A percentile compares a stretch with the other conserved stretches of the same genome.
Conservation (phyloP, 2,329 filamentous ascomycete genomes). For the Sarocladium kiliense region DNA sequence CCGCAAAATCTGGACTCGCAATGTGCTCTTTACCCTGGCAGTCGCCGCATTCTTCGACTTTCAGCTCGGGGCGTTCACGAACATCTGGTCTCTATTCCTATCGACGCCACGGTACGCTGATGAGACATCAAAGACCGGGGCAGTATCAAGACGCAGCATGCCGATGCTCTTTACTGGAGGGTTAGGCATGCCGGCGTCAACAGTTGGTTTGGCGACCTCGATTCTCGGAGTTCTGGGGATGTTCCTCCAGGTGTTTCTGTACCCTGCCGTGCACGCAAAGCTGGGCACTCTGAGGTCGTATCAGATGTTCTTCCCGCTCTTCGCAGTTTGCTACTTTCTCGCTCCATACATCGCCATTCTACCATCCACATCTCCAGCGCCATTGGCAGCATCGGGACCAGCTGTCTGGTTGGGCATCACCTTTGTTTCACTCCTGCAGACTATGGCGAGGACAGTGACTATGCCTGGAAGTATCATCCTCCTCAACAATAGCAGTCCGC, state of each 20-base stretch:
- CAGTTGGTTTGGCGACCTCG: constrained; percentile 64
- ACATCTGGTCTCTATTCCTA: constrained; percentile 64
- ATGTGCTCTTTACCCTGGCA: constrained; percentile 49
- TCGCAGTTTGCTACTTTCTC: constrained; percentile 61
- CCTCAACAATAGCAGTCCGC: constrained; percentile 56
- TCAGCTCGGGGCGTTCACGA: constrained; percentile 64
- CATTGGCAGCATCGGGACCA: constrained; percentile 39
- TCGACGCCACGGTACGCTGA: constrained; percentile 52
- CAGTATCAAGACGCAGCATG: constrained; percentile 21
- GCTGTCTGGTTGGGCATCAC: constrained; percentile 57
- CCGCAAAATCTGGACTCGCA: constrained; percentile 39
- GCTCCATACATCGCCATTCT: constrained; percentile 63
- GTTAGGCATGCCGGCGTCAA: constrained; percentile 60
- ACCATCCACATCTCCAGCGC: constrained; percentile 41
- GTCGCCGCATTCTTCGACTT: constrained; percentile 64
- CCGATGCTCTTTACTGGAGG: constrained; percentile 58
- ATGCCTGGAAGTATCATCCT: constrained; percentile 54
- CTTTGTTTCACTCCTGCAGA: constrained; percentile 61
- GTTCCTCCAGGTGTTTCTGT: constrained; percentile 62
- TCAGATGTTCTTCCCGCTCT: constrained; percentile 58
- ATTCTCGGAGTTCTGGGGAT: constrained; percentile 67
- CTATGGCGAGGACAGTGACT: constrained; percentile 66
- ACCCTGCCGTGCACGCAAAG: constrained; percentile 58
- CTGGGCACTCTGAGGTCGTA: constrained; percentile 65
- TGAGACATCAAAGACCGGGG: constrained; percentile 12